phyloP scores from a whole-genome alignment of 139 green algal genomes.

The Chlorella vulgaris region DNA sequence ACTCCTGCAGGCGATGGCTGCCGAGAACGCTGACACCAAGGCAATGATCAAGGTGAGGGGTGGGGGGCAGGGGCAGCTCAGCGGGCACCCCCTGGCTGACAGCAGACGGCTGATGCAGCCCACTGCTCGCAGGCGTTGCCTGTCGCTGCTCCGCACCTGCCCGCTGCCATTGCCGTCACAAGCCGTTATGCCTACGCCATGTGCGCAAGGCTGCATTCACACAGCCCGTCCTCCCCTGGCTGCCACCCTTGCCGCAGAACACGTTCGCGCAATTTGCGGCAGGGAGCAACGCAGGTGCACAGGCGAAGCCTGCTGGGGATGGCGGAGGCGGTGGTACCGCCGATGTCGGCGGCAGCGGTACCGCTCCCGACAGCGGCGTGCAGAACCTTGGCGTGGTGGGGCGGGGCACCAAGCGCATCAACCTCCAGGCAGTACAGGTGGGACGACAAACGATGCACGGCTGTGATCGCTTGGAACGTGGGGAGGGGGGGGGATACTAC shows the following conservation, averaged over 20 bases:
- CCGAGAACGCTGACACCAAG: slow-evolving; percentile 46
- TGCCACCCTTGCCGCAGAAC: background rate
- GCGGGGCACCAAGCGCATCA: slow-evolving; percentile 64
- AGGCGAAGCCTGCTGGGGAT: too few relatives aligned
- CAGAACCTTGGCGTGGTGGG: slow-evolving; percentile 59
- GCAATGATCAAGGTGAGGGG: slow-evolving; percentile 33
- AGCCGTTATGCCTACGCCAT: too few relatives aligned
- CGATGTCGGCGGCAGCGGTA: too few relatives aligned
- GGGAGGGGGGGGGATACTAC: background rate
- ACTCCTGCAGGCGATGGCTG: slow-evolving; percentile 29
- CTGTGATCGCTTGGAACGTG: background rate
- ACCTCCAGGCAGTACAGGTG: slow-evolving; percentile 42
- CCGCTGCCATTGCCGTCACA: too few relatives aligned
- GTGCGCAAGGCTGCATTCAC: too few relatives aligned
- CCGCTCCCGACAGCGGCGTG: slow-evolving; percentile 16
- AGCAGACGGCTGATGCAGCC: too few relatives aligned
- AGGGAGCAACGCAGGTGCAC: too few relatives aligned
- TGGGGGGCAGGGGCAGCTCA: background rate
- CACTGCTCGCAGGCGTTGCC: background rate
- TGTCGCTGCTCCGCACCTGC: too few relatives aligned
- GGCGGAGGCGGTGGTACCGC: too few relatives aligned
- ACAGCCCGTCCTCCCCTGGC: too few relatives aligned
- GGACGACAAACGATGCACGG: background rate
- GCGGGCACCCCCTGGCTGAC: background rate
- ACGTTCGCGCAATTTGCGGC: slow-evolving; percentile 36